These are phyloP conservation scores for Herpetomonas tarakana DNA, from an alignment of 208 protist genomes.

Conservation along the genomic window DNA sequence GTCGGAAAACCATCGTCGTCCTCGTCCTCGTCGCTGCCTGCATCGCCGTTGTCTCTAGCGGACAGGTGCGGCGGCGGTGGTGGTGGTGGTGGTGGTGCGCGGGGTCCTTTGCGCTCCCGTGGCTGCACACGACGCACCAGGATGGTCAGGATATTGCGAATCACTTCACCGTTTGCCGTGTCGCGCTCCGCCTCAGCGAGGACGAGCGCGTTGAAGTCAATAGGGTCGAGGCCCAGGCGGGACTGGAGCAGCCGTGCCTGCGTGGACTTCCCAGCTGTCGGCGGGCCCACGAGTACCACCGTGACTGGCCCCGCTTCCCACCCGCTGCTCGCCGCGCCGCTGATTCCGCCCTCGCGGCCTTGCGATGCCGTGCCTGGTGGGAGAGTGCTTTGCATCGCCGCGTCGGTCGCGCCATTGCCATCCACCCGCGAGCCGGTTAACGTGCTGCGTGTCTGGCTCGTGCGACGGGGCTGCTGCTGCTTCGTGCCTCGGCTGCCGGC, in stretches of 20 bases:
- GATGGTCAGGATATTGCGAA: constrained; percentile 51
- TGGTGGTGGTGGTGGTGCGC: not conserved
- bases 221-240: constrained; percentile 13
- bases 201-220: constrained; percentile 61
- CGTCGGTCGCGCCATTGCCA: not conserved
- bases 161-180: constrained; percentile 62
- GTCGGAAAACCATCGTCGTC: not conserved
- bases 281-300: constrained; percentile 77
- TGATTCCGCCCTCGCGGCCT: no score
- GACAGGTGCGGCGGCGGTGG: not conserved
- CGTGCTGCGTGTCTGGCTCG: constrained; percentile 2
- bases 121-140: not conserved
- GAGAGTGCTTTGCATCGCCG: not conserved
- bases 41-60: not conserved
- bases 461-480: not conserved
- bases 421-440: not conserved
- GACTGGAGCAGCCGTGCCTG: constrained; percentile 39
- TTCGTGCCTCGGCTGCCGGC: not conserved
- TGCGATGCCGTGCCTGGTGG: not conserved
- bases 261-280: constrained; percentile 72
- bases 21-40: not conserved
- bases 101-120: not conserved
- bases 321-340: not conserved
- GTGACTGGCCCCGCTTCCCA: constrained; percentile 6
- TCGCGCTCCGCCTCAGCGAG: constrained; percentile 58